Evolutionary conservation across 2,329 filamentous ascomycete species (phyloP).

Genomic region (Chrysosporium queenslandicum): DNA sequence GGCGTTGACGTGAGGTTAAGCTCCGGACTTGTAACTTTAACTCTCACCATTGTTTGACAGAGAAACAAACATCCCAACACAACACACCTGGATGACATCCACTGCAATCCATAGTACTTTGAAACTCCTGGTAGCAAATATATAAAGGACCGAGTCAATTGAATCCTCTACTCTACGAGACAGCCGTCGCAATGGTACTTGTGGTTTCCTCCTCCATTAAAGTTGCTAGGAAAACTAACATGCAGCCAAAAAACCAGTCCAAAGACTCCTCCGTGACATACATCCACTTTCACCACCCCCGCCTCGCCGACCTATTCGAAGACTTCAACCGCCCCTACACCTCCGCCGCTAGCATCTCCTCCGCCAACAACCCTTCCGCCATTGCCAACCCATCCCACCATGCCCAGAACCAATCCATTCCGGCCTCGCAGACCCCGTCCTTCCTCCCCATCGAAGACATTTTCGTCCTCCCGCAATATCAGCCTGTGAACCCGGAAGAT

Average conservation of each 20-base stretch:
- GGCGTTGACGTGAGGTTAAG: no score
- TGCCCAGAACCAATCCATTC: constrained; percentile 11
- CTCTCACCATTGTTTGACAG: no score
- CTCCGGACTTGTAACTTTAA: no score
- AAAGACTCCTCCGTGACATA: constrained; percentile 43
- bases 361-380: constrained; percentile 16
- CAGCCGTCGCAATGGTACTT: background rate
- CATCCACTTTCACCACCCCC: constrained; percentile 41
- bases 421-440: constrained; percentile 28
- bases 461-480: constrained; percentile 49
- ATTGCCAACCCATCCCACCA: constrained; percentile 7
- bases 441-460: constrained; percentile 51
- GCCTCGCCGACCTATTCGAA: constrained; percentile 42
- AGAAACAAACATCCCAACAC: no score
- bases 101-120: background rate
- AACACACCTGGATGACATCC: no score
- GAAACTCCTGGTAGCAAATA: background rate
- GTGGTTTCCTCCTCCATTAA: background rate
- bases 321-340: constrained; percentile 41
- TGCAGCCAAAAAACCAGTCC: constrained; percentile 27
- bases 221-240: constrained; percentile 3
- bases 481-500: constrained; percentile 56
- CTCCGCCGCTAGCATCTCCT: constrained; percentile 22
- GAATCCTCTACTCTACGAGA: background rate
- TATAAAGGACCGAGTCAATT: background rate